Evolutionary conservation across 148 eudicot species (phyloP), one percentile per base, ranked within the genome.

Genomic region (Heliosperma pusillum): DNA sequence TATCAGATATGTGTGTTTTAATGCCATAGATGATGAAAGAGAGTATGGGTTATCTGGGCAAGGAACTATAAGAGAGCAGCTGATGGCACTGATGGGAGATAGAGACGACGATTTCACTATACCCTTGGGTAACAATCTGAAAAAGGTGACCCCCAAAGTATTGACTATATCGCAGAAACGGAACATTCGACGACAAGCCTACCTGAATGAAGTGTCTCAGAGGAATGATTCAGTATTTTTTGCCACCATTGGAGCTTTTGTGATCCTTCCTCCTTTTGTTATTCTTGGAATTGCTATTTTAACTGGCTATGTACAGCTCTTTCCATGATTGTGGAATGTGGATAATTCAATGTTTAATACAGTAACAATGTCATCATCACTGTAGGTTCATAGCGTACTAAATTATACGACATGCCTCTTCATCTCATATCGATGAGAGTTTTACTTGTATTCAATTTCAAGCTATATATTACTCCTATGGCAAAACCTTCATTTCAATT

Each of bases 291-390:
- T 90, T 47, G 99, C 97, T 65, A 77, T 96, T 60, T 70, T 84
- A 70, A 89, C 93, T 33, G 99, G 97, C 72, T 89, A 96, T 87
- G 97, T 96, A 67, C 97, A 96, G 66, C 92, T 96, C 69, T 90
- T 94, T 79, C 98, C 98, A 52, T 94, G 79, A 90, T 47, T 47
- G 10, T 55, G 5, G 79, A 90, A 36, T 47, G 10, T 55, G 5
- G 6, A 40, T 15, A 62, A 50, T 62, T 17, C 33, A 72, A 53
- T 10, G 12, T 66, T 30, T 26, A 29, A 15, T 30, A 10, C 16
- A 52, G 30, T 9, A 33, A 33, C 29, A 22, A 36, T 58, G 53
- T 44, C 25, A 22, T 20, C 19, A 20, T 11, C 29, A 55, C 68
- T 73, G 24, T 62, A 52, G 25, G 17, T 22, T 65, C 40, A 19